A percentile compares a stretch with the other conserved stretches of the same genome.
Conservation (phyloP, 441 rosid genomes). For the Raphanus hybrid region DNA sequence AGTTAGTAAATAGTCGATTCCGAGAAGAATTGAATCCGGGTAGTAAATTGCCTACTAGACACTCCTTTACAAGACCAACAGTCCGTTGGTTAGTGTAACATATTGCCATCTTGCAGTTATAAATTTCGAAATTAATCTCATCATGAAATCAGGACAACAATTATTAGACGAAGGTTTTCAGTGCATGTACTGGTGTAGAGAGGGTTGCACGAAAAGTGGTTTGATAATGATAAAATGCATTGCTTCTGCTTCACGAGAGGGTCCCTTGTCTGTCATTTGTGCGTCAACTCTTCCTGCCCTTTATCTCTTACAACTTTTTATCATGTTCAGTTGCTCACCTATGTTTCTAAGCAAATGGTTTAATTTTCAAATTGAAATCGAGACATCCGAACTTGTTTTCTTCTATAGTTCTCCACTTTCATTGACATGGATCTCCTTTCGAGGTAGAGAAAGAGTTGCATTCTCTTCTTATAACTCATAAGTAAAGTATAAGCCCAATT, state of each 20-base stretch:
- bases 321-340: constrained; percentile 12
- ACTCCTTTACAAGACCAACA: too few relatives aligned
- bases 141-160: not conserved
- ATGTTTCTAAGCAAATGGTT: constrained; percentile 14
- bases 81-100: not conserved
- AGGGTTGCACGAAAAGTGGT: constrained; percentile 15
- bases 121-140: not conserved
- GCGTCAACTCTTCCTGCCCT: constrained; percentile 12
- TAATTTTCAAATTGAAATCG: constrained; percentile 14
- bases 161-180: not conserved
- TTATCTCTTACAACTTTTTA: constrained; percentile 4
- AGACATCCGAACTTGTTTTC: constrained; percentile 15
- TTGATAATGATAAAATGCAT: constrained; percentile 28
- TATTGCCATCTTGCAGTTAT: not conserved
- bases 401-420: constrained; percentile 1
- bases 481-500: too few relatives aligned
- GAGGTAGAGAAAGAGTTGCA: constrained; percentile 17
- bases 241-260: constrained; percentile 19
- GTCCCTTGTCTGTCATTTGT: constrained; percentile 22
- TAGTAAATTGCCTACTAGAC: too few relatives aligned
- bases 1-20: too few relatives aligned
- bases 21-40: too few relatives aligned
- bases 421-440: constrained; percentile 18
- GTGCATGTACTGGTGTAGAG: not conserved
- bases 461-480: not conserved